Conservation (phyloP, 305 asterid genomes). For the Solanum chacoense region DNA sequence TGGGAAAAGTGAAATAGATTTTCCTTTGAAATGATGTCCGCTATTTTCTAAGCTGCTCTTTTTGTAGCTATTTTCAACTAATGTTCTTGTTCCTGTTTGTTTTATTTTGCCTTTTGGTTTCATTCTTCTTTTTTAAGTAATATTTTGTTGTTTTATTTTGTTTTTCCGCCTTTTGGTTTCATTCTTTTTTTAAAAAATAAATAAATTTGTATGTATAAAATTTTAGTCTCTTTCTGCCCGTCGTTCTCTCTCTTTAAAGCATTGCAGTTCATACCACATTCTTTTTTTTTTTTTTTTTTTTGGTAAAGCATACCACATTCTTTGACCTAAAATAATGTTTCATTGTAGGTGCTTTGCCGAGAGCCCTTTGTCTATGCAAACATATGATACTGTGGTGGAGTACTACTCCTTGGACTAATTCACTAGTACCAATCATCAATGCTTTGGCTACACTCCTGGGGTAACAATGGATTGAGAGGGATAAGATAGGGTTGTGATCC, state of each 20-base stretch:
- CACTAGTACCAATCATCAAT: background rate
- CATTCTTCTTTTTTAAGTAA: background rate
- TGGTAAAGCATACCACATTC: background rate
- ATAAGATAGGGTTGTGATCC: background rate
- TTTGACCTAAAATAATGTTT: background rate
- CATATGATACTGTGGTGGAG: conserved; percentile 41
- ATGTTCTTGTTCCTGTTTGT: background rate
- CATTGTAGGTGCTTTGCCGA: conserved; percentile 43
- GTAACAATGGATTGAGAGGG: background rate
- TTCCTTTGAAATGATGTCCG: background rate
- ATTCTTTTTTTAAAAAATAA: background rate
- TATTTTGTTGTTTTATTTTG: background rate
- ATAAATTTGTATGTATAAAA: background rate
- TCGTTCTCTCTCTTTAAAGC: background rate
- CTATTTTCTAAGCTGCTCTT: background rate
- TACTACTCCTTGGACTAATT: conserved; percentile 13
- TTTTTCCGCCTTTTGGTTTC: background rate
- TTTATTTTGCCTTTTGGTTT: background rate
- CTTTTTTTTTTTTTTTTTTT: too few relatives aligned
- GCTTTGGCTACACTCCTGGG: background rate
- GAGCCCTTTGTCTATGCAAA: conserved; percentile 34
- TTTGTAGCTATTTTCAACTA: background rate
- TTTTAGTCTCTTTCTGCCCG: background rate
- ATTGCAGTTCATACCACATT: background rate
- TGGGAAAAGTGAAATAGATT: background rate